phyloP scores from a whole-genome alignment of 768 basidiomycete species.

The Boletales sp. region DNA sequence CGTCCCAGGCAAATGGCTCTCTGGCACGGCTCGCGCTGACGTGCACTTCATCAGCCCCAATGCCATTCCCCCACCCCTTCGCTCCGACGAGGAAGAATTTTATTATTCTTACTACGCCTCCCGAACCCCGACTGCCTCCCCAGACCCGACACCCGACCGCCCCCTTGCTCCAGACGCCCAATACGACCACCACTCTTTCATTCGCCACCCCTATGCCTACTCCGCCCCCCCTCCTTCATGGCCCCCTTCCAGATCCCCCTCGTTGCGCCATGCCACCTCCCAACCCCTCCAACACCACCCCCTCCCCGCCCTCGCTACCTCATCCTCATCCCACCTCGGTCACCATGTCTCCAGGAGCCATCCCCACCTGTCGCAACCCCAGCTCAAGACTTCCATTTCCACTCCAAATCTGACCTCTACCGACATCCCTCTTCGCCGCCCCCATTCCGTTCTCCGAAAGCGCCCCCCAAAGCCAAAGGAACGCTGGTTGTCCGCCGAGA shows the following conservation, averaged over 20 bases:
- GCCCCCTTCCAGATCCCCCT: slow-evolving; percentile 2
- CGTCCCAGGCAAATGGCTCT: slow-evolving; percentile 16
- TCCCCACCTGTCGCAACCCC: not conserved
- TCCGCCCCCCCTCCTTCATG: slow-evolving; percentile 23
- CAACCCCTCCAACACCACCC: slow-evolving; percentile 22
- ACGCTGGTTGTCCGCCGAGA: slow-evolving; percentile 69
- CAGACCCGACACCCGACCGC: too few relatives aligned
- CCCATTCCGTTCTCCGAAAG: slow-evolving; percentile 16
- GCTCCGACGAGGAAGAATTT: slow-evolving; percentile 42
- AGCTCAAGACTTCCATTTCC: slow-evolving; percentile 55
- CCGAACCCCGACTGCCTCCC: slow-evolving; percentile 20
- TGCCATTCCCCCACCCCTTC: slow-evolving; percentile 18
- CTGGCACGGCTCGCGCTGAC: slow-evolving; percentile 2
- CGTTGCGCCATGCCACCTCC: slow-evolving; percentile 20
- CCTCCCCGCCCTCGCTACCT: not conserved
- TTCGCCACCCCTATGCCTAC: slow-evolving; percentile 53
- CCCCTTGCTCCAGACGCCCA: not conserved
- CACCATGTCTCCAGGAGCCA: slow-evolving; percentile 2
- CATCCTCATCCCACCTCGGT: slow-evolving; percentile 8
- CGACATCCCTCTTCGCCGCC: not conserved
- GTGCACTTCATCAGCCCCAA: slow-evolving; percentile 11
- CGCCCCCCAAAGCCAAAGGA: slow-evolving; percentile 42
- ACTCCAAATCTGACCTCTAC: slow-evolving; percentile 56
- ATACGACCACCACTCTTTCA: slow-evolving; percentile 24
- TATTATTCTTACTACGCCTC: slow-evolving; percentile 51